phyloP scores from a whole-genome alignment of 495 filamentous ascomycete species.

The Neurospora africana region DNA sequence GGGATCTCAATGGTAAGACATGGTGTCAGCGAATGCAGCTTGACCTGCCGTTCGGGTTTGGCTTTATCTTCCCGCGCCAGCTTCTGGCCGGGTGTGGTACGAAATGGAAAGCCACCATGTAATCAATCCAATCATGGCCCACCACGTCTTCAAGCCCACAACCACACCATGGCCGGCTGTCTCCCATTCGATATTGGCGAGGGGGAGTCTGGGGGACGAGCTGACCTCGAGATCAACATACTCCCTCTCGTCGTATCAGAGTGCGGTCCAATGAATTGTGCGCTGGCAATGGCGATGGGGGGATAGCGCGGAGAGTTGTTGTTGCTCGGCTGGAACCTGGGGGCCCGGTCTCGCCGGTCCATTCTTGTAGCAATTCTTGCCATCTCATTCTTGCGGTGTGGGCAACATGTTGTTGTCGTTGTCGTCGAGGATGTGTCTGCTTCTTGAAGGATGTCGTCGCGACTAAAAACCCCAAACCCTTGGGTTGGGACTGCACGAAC shows the following conservation, averaged over 20 bases:
- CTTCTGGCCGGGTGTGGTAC: constrained; percentile 24
- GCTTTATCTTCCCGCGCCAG: constrained; percentile 28
- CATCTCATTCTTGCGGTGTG: background rate
- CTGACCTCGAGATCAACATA: constrained; percentile 14
- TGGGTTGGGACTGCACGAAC: constrained; percentile 10
- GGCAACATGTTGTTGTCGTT: background rate
- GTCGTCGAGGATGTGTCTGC: background rate
- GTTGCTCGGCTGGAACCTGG: background rate
- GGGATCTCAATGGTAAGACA: constrained; percentile 10
- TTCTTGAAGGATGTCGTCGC: background rate
- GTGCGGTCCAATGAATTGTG: constrained; percentile 6
- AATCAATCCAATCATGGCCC: constrained; percentile 25
- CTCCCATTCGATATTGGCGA: constrained; percentile 12
- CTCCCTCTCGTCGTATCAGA: background rate
- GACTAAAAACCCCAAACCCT: constrained; percentile 1
- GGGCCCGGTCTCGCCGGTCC: background rate
- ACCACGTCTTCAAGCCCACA: constrained; percentile 33
- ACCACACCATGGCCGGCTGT: constrained; percentile 18
- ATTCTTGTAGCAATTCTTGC: background rate
- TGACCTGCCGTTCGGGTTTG: constrained; percentile 22
- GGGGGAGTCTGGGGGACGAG: constrained; percentile 8
- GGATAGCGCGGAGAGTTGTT: background rate
- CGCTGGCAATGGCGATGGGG: background rate
- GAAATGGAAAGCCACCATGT: constrained; percentile 8
- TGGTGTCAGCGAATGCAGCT: constrained; percentile 10